Evolutionary conservation across 352 stramenopile species (phyloP).

Genomic region (Globisporangium spinosum): DNA sequence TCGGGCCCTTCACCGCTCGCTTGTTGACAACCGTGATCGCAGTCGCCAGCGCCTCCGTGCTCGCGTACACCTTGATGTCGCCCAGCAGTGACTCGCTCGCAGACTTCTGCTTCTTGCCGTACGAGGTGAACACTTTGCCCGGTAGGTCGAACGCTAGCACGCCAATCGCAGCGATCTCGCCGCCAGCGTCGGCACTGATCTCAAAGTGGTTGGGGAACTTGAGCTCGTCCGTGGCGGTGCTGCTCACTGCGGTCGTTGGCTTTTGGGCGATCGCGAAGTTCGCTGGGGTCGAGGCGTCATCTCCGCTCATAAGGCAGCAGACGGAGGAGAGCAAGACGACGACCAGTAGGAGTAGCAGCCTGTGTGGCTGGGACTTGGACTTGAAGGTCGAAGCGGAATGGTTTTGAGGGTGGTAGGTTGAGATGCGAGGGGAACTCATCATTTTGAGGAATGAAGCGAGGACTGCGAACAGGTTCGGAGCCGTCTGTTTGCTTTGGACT

Average conservation of each 20-base stretch:
- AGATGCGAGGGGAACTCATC: neutral
- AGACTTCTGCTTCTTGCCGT: constrained; percentile 2
- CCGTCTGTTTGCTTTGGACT: too few species aligned
- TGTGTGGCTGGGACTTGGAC: neutral
- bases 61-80: constrained; percentile 10
- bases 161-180: neutral
- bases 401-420: neutral
- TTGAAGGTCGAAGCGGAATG: neutral
- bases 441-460: neutral
- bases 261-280: constrained; percentile 2
- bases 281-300: neutral
- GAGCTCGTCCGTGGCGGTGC: neutral
- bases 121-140: constrained; percentile 11
- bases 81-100: neutral
- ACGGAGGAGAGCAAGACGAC: neutral
- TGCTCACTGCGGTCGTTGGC: neutral
- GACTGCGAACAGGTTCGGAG: too few species aligned
- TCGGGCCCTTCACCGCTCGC: constrained; percentile 1
- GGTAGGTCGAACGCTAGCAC: neutral
- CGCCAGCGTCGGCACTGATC: constrained; percentile 1
- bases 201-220: constrained; percentile 4
- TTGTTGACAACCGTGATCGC: neutral
- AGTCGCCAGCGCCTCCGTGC: neutral
- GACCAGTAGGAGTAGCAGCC: neutral
- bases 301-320: neutral